phyloP scores from a whole-genome alignment of 2,329 filamentous ascomycete genomes.

The Penicillium sp. region DNA sequence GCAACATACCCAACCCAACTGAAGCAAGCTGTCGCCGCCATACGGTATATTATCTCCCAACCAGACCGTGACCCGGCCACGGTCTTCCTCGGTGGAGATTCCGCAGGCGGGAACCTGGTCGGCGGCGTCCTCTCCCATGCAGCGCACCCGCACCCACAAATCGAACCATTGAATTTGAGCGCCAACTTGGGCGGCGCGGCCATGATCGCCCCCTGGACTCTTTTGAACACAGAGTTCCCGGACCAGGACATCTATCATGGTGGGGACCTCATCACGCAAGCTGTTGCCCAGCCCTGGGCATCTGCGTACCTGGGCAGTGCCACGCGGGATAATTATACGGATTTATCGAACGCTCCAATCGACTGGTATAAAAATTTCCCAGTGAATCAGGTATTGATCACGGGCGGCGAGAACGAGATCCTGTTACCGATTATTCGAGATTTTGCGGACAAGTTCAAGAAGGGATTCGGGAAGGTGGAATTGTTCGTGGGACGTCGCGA shows the following conservation, averaged over 20 bases:
- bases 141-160: conserved; percentile 55
- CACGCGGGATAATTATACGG: conserved; percentile 52
- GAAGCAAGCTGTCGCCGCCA: conserved; percentile 40
- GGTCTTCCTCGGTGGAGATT: conserved; percentile 45
- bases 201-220: conserved; percentile 59
- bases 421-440: conserved; percentile 56
- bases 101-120: conserved; percentile 45
- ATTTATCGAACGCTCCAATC: conserved; percentile 48
- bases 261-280: conserved; percentile 51
- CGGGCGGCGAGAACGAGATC: conserved; percentile 56
- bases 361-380: conserved; percentile 55
- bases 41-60: conserved; percentile 40
- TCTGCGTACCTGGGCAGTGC: conserved; percentile 46
- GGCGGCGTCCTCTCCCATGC: conserved; percentile 41
- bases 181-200: conserved; percentile 50
- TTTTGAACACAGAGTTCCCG: conserved; percentile 47
- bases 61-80: conserved; percentile 32
- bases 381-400: conserved; percentile 51
- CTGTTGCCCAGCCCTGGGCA: conserved; percentile 47
- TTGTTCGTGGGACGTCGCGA: conserved; percentile 39
- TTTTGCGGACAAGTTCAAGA: conserved; percentile 49
- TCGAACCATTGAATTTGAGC: conserved; percentile 44
- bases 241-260: conserved; percentile 47
- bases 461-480: conserved; percentile 35
- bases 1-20: conserved; percentile 46